phyloP scores from a whole-genome alignment of 2,329 filamentous ascomycete species.

The Fusarium drepaniforme region DNA sequence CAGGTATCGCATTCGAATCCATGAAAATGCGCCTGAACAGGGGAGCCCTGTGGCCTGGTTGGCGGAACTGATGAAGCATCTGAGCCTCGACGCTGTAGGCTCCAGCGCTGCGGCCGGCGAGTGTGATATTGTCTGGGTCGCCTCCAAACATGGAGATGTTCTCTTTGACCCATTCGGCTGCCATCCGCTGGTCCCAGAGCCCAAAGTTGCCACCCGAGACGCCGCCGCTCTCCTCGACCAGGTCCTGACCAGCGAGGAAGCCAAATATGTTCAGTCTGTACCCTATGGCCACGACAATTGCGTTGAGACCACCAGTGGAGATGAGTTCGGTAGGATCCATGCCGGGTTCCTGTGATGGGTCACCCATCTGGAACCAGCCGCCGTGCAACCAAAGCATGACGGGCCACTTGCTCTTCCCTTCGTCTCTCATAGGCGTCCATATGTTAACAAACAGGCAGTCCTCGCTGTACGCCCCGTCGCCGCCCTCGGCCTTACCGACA shows the following conservation, averaged over 20 bases:
- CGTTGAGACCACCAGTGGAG: constrained; percentile 50
- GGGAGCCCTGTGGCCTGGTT: constrained; percentile 20
- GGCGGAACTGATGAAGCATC: constrained; percentile 51
- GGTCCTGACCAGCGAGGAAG: constrained; percentile 57
- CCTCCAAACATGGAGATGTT: constrained; percentile 61
- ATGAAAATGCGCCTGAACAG: constrained; percentile 55
- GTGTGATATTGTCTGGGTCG: constrained; percentile 57
- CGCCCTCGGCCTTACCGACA: constrained; percentile 42
- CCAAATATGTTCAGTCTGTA: constrained; percentile 61
- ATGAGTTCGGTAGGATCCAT: constrained; percentile 59
- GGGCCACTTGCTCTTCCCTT: constrained; percentile 41
- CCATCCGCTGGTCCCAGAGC: constrained; percentile 61
- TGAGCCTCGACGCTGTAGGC: constrained; percentile 58
- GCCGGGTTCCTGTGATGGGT: constrained; percentile 54
- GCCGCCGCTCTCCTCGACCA: constrained; percentile 43
- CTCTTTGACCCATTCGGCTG: constrained; percentile 63
- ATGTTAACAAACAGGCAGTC: constrained; percentile 61
- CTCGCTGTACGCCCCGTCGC: constrained; percentile 50
- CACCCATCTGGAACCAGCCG: constrained; percentile 60
- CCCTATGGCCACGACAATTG: constrained; percentile 59
- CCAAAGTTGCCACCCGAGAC: constrained; percentile 53
- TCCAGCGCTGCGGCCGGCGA: constrained; percentile 58
- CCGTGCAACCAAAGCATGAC: constrained; percentile 55
- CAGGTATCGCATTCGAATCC: constrained; percentile 59
- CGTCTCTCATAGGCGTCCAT: constrained; percentile 54